Evolutionary conservation across 441 rosid genomes (phyloP), one percentile per base, ranked within the genome.

Genomic region (Euphorbia celastroides): DNA sequence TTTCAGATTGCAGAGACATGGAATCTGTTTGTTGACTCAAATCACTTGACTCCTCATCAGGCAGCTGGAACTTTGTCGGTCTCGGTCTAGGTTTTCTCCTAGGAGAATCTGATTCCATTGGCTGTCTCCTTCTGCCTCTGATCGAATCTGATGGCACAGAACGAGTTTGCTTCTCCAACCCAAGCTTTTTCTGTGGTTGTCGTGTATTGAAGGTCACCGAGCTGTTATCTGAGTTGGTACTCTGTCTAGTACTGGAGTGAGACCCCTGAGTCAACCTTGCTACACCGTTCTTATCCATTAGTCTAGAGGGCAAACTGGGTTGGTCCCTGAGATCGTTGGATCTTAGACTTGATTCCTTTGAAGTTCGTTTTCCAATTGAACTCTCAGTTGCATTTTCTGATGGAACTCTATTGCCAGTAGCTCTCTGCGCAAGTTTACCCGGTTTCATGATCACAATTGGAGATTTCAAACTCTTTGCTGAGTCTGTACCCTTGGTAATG

Each of bases 381-480:
- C 73, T 70, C 56, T 74, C 77, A 50, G 76, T 44, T 73, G 72
- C 57, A 6, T 69, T 74, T 12, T 56, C 69, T 28, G 72, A 26
- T n/a, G 84, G 74, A 38, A 74, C 41, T 56, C 78, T 66, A 75
- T 57, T 60, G 27, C 63, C n/a, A n/a, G n/a, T 52, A n/a, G 73
- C 65, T 59, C 78, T 85, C 44, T 76, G 81, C 42, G 32, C 27
- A 41, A 67, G 48, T 69, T 78, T 78, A 46, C 85, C 84, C 70
- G 86, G 82, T 78, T 84, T 88, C 85, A 79, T 75, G 26, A 81
- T 77, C 65, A 77, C 86, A 19, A 84, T 84, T 16, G 90, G 73
- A 38, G 96, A 82, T 76, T 59, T 84, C 27, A 63, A 70, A 60
- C 71, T 79, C 70, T 71, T 82, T 52, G 83, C 82, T 2, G 88